phyloP scores from a whole-genome alignment of 129 eudicot species.

The Chrysanthemum seticuspe region DNA sequence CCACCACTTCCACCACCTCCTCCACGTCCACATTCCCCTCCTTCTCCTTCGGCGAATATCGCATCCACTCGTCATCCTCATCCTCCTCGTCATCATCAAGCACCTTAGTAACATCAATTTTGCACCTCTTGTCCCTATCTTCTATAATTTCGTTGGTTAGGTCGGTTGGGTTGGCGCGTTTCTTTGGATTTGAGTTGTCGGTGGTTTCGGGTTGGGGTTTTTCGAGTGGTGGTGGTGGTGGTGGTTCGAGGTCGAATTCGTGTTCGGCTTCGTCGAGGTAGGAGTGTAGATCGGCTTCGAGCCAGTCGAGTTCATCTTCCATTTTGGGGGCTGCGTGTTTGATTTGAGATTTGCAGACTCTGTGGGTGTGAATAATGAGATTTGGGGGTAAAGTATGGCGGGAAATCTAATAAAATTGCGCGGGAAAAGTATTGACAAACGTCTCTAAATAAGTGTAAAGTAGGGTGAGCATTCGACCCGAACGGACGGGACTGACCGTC shows the following conservation, averaged over 20 bases:
- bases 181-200: slow-evolving; percentile 31
- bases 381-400: slow-evolving; percentile 27
- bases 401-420: slow-evolving; percentile 20
- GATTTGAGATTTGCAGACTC: not conserved
- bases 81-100: slow-evolving; percentile 25
- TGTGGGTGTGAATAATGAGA: not conserved
- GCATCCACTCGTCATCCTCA: slow-evolving; percentile 41
- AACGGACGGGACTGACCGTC: no score
- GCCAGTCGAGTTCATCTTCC: slow-evolving; percentile 94
- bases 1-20: slow-evolving; percentile 21
- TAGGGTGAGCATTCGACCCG: no score
- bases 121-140: slow-evolving; percentile 35
- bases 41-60: slow-evolving; percentile 37
- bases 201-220: not conserved
- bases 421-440: slow-evolving; percentile 17
- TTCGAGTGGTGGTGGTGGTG: slow-evolving; percentile 17
- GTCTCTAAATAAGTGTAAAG: no score
- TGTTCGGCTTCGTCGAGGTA: slow-evolving; percentile 29
- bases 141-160: not conserved
- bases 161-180: slow-evolving; percentile 36
- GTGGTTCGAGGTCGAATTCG: slow-evolving; percentile 33
- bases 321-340: slow-evolving; percentile 29
- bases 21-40: not conserved
- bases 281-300: slow-evolving; percentile 59
- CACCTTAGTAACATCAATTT: slow-evolving; percentile 17